Conservation (phyloP, 495 filamentous ascomycete species). For the Penicillium tannophilum region DNA sequence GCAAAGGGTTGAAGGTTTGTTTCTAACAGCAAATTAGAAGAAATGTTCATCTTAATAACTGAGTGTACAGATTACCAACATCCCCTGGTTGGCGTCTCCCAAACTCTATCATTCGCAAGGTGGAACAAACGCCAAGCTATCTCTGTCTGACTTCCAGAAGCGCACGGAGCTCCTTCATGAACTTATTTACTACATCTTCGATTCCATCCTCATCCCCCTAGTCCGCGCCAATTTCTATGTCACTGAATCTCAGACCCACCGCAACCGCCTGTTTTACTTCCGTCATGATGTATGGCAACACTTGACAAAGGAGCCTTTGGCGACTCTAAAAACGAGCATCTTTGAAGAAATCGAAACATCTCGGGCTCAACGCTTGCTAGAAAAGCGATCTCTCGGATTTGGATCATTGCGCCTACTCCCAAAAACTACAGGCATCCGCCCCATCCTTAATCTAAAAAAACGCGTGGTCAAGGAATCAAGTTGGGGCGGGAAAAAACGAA, state of each 20-base stretch:
- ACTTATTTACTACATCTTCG: slow-evolving; percentile 88
- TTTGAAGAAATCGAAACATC: slow-evolving; percentile 74
- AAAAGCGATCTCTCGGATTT: slow-evolving; percentile 66
- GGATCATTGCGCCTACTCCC: slow-evolving; percentile 81
- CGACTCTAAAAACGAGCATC: slow-evolving; percentile 68
- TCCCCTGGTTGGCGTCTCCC: slow-evolving; percentile 73
- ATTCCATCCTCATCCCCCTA: slow-evolving; percentile 86
- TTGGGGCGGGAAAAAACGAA: slow-evolving; percentile 48
- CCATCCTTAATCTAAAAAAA: slow-evolving; percentile 83
- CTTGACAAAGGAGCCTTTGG: slow-evolving; percentile 72
- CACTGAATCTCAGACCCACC: slow-evolving; percentile 82
- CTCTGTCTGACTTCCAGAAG: slow-evolving; percentile 72
- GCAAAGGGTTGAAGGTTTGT: slow-evolving; percentile 73
- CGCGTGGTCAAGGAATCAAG: slow-evolving; percentile 48
- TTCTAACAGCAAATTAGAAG: neutral
- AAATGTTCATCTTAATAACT: neutral
- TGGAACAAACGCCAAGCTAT: slow-evolving; percentile 51
- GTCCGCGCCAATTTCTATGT: slow-evolving; percentile 89
- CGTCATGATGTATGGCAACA: slow-evolving; percentile 88
- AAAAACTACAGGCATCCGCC: slow-evolving; percentile 69
- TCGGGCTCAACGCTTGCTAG: slow-evolving; percentile 59
- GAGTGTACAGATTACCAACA: slow-evolving; percentile 54
- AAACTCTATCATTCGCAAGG: slow-evolving; percentile 15
- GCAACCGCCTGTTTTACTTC: slow-evolving; percentile 88
- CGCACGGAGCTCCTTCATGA: slow-evolving; percentile 79